Conservation (phyloP, 352 stramenopile species). For the Phytopythium ostracodes region DNA sequence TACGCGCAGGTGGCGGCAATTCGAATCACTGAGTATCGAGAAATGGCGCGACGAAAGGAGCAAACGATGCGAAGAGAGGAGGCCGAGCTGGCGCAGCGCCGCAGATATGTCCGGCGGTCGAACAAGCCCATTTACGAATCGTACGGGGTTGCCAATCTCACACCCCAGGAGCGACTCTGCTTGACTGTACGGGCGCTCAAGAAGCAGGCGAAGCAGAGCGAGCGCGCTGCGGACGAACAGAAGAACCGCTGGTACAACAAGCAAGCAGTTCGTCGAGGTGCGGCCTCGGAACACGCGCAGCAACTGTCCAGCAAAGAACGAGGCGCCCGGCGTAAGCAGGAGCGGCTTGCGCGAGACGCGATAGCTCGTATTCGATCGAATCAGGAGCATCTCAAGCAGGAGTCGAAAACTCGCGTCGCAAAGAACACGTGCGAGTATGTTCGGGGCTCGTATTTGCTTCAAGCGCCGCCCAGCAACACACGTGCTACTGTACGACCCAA, state of each 20-base stretch:
- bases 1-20: constrained; percentile 18
- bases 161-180: constrained; percentile 30
- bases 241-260: constrained; percentile 40
- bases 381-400: constrained; percentile 17
- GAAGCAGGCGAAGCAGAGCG: constrained; percentile 13
- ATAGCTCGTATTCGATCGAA: constrained; percentile 11
- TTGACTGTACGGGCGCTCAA: constrained; percentile 17
- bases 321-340: constrained; percentile 2
- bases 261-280: constrained; percentile 3
- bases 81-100: constrained; percentile 13
- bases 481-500: not conserved
- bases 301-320: constrained; percentile 12
- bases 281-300: constrained; percentile 14
- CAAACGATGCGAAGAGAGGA: constrained; percentile 10
- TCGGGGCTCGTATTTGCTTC: constrained; percentile 42
- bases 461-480: constrained; percentile 6
- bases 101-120: constrained; percentile 29
- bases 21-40: constrained; percentile 15
- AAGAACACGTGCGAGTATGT: constrained; percentile 25
- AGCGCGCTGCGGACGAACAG: constrained; percentile 14
- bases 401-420: constrained; percentile 24
- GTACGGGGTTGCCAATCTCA: constrained; percentile 34
- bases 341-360: constrained; percentile 5
- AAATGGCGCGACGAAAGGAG: constrained; percentile 4
- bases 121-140: constrained; percentile 31